These are phyloP conservation scores for Fusarium sp. DNA, from an alignment of 2,329 filamentous ascomycete genomes.

Conservation along the genomic window DNA sequence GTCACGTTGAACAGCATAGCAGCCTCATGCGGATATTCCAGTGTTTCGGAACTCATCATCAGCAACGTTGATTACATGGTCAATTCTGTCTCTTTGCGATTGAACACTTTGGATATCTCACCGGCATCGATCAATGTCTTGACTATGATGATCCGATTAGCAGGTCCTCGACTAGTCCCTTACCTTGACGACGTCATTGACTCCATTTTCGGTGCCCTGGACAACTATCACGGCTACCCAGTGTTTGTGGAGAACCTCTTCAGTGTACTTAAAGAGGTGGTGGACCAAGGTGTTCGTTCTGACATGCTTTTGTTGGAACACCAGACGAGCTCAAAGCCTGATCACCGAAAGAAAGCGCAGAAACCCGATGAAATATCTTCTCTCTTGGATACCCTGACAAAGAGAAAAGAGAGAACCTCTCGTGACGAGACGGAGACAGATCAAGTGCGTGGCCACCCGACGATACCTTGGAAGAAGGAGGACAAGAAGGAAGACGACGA, in stretches of 20 bases:
- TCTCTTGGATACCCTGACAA: constrained; percentile 69
- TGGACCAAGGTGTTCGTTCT: constrained; percentile 80
- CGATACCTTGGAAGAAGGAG: constrained; percentile 52
- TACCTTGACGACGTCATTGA: constrained; percentile 92
- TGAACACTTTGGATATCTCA: constrained; percentile 93
- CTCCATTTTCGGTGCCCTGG: constrained; percentile 91
- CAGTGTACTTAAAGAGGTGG: constrained; percentile 81
- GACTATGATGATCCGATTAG: constrained; percentile 92
- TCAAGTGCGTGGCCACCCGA: constrained; percentile 45
- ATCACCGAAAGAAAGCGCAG: constrained; percentile 55
- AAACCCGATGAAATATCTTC: constrained; percentile 53
- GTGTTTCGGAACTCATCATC: constrained; percentile 82
- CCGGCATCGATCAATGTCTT: constrained; percentile 91
- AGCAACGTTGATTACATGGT: constrained; percentile 97
- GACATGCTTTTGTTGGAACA: constrained; percentile 59
- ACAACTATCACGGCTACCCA: constrained; percentile 94
- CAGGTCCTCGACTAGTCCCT: constrained; percentile 82
- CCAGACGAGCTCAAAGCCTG: constrained; percentile 46
- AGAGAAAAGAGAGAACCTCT: constrained; percentile 52
- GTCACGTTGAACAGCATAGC: constrained; percentile 85
- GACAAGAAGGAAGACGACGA: constrained; percentile 48
- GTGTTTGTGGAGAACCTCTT: constrained; percentile 88
- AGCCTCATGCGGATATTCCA: constrained; percentile 76
- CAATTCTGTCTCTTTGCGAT: constrained; percentile 87
- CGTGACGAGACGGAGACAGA: constrained; percentile 47